These are phyloP conservation scores for Piloderma croceum DNA, from an alignment of 768 basidiomycete genomes.

Conservation along the genomic window DNA sequence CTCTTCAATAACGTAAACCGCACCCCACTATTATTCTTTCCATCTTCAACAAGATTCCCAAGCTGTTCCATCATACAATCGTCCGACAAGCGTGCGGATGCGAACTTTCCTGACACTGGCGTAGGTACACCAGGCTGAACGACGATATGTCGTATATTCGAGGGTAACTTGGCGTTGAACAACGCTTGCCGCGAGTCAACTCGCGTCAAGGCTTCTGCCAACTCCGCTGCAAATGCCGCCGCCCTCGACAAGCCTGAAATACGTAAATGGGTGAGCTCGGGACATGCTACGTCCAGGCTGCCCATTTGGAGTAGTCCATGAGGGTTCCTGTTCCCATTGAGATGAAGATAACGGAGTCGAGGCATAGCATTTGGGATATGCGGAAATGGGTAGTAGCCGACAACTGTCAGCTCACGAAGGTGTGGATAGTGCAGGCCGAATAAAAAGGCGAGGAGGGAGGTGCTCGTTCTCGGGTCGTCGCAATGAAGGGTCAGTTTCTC, in stretches of 20 bases:
- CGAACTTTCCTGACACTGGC: constrained; percentile 7
- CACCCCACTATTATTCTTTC: too few relatives aligned
- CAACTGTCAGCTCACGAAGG: constrained; percentile 36
- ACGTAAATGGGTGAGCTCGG: constrained; percentile 32
- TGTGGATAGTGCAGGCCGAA: constrained; percentile 38
- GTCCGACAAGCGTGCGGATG: constrained; percentile 19
- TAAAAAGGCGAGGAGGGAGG: constrained; percentile 35
- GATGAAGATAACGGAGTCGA: constrained; percentile 35
- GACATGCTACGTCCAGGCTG: constrained; percentile 35
- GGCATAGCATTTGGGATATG: constrained; percentile 29
- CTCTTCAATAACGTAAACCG: too few relatives aligned
- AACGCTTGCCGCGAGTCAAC: neutral
- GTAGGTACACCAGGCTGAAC: constrained; percentile 3
- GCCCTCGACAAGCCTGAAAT: constrained; percentile 41
- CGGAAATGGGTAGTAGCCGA: constrained; percentile 48
- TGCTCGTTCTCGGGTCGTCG: constrained; percentile 31
- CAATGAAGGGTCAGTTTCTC: constrained; percentile 38
- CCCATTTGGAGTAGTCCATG: constrained; percentile 39
- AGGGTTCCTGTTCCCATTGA: constrained; percentile 47
- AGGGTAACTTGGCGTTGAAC: neutral
- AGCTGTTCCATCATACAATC: constrained; percentile 25
- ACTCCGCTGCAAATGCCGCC: constrained; percentile 36
- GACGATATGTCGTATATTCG: neutral
- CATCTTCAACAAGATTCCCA: too few relatives aligned
- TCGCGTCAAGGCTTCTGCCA: constrained; percentile 23